Evolutionary conservation across 139 green algal genomes (phyloP), one percentile per base, ranked within the genome.

Genomic region (Auxenochlorella pyrenoidosa): DNA sequence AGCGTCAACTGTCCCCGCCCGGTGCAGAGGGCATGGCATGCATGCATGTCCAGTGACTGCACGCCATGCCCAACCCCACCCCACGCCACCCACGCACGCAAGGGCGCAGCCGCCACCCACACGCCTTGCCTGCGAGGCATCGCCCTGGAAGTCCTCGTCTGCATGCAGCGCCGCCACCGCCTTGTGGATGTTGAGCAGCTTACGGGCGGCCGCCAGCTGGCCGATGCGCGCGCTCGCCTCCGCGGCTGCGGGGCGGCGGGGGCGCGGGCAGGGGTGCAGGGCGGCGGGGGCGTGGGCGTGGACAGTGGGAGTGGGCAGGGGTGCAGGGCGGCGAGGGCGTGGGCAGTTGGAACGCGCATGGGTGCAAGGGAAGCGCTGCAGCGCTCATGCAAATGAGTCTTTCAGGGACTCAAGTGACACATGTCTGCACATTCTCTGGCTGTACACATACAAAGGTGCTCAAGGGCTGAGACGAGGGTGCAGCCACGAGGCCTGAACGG

Each of bases 131-230:
- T 79, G 63, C 1, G 60, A 0, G 13, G 90, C 90, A 72, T 94
- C 91, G 0, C 73, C 85, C 83, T 95, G 93, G 66, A 94, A 95
- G 30, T 92, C 83, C 59, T 93, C 90, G 75, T 95, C 93, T 0
- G 82, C 75, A 3, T 92, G 90, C 86, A 94, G 76, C 2, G 87
- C 89, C 1, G 86, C 75, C 8, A 94, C 58, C 0, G 91, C 88
- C 83, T 87, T 86, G 16, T 91, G 83, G 59, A 91, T 91, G 77
- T 83, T 87, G 24, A 91, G 77, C 51, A 87, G 60, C 6, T 66
- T 77, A 41, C 78, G 77, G 28, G 80, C 32, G 30, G 82, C 70
- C 43, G 44, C 21, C 77, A 91, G 51, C 73, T 65, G 38, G 38
- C 19, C 60, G 21, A 88, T 51, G 32, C 88, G 76, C n/a, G 60